Base-by-base conservation (phyloP, 192 early-diverging fungal genomes). In the Lunasporangiospora selenospora region DNA sequence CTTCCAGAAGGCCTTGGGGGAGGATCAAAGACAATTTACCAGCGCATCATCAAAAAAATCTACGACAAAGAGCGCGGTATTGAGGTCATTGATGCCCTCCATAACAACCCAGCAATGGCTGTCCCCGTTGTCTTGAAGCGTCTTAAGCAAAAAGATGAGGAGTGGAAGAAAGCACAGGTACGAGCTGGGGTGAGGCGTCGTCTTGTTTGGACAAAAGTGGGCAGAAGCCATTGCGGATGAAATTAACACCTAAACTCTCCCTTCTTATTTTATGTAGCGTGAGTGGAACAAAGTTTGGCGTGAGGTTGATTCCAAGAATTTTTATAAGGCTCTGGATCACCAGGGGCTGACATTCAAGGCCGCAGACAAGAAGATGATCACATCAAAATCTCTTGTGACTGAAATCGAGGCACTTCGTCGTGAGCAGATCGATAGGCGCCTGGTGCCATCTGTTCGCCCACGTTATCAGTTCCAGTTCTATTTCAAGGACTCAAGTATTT, bases 261-360 rank as follows among this genome's bases (percentile, higher is more conserved):
- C 2, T 16, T 34, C 33, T 54, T 61, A 63, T 40, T 66, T 56
- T 37, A 62, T 62, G 51, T 81, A 96, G 84, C 90, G 95, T 49
- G 94, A 97, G 55, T 95, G 89, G 88, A 93, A 94, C 81, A 95
- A 96, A 75, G 88, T 97, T 24, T 99, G 98, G 98, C 89, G 95
- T 21, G 96, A 98, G 60, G 81, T 89, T 32, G 96, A 99, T 41
- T 62, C 84, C 46, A 95, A 95, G 64, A 98, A 97, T 83, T 98
- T 89, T 78, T 93, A 93, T 73, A 93, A 93, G 41, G 87, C 97
- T 10, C 81, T 99, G 39, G 98, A 99, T 75, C 92, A 98, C 70
- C 94, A 97, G 76, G 93, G 95, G 5, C 87, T 94, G 47, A 87
- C 85, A 13, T 95, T 98, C 81, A 98, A 97, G 63, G 69, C 85